A percentile compares a stretch with the other conserved stretches of the same genome.
Evolutionary conservation across 2,329 filamentous ascomycete species (phyloP).

Genomic region (Chlorencoelia australis): DNA sequence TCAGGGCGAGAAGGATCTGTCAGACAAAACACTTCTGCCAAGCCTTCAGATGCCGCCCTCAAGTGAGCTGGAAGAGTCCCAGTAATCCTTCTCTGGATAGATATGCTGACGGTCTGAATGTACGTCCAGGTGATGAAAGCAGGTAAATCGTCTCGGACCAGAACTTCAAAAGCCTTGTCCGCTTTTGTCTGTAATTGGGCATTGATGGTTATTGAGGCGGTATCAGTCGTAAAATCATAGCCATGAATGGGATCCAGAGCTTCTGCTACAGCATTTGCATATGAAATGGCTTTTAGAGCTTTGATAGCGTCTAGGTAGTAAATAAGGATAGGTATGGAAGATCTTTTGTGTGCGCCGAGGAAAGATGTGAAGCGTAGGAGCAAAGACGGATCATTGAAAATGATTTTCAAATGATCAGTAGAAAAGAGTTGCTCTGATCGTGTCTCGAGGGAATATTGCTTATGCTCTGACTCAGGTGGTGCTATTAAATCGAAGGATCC

Average conservation of each 20-base stretch:
- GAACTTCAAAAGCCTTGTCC: constrained; percentile 50
- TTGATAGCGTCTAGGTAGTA: constrained; percentile 67
- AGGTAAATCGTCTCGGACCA: constrained; percentile 59
- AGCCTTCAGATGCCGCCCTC: constrained; percentile 59
- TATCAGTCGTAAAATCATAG: constrained; percentile 43
- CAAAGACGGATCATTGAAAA: constrained; percentile 53
- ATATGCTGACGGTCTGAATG: constrained; percentile 58
- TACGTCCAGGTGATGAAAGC: constrained; percentile 62
- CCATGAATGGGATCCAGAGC: constrained; percentile 46
- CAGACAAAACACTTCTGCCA: constrained; percentile 69
- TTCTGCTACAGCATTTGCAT: constrained; percentile 58
- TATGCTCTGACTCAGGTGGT: constrained; percentile 27
- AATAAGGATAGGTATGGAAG: constrained; percentile 54
- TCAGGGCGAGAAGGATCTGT: constrained; percentile 64
- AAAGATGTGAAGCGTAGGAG: constrained; percentile 60
- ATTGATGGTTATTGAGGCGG: constrained; percentile 45
- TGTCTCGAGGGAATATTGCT: constrained; percentile 48
- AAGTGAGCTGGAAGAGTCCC: constrained; percentile 55
- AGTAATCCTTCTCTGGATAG: constrained; percentile 57
- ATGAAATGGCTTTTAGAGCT: constrained; percentile 58
- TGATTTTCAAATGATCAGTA: constrained; percentile 50
- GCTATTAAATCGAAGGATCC: constrained; percentile 43
- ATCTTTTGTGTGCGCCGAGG: constrained; percentile 46
- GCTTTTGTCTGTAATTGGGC: constrained; percentile 51
- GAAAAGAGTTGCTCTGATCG: constrained; percentile 58